Evolutionary conservation across 1,284 basidiomycete species (phyloP), one percentile per base, ranked within the genome.

Genomic region (Cutaneotrichosporon sp.): DNA sequence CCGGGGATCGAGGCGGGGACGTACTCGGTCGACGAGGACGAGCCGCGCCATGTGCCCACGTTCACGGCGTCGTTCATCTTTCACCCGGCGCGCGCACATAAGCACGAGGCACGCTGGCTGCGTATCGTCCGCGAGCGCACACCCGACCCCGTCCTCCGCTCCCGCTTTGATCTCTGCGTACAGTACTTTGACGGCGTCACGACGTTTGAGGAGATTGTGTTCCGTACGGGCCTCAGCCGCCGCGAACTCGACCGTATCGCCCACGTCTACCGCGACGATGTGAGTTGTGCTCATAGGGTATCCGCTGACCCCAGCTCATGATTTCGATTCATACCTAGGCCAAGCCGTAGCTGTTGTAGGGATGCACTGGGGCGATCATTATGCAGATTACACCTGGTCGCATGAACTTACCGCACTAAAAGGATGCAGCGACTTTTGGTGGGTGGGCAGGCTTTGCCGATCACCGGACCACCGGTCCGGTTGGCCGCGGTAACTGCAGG

Each of bases 151-250:
- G 62, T 74, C 8, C 60, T 63, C 46, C 66, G 65, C 17, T 63
- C 59, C 44, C 67, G 70, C 35, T 74, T 74, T 55, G 72, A 74
- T 51, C 58, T 74, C 59, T 72, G 70, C 49, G 66, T 74, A 35
- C 69, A 72, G 59, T 73, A 73, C 60, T 67, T 75, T 49, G 69
- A 76, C 48, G 73, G 73, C 14, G 58, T 64, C 21, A 65, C 69
- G 12, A 69, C 72, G 1, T 66, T 73, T 46, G 72, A 75, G 51
- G 73, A 74, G 50, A 71, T 74, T 48, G 62, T 67, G 43, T 76
- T 68, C 62, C 64, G 72, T 40, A 74, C 72, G 4, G 64, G 67
- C 1, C 58, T 75, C 53, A 60, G 59, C 13, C 56, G 65, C 42
- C 63, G 66, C 23, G 71, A 73, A 51, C 45, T 74, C 44, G 68